Evolutionary conservation across 2,329 filamentous ascomycete species (phyloP).

Genomic region (Endoconidiophora laricicola): DNA sequence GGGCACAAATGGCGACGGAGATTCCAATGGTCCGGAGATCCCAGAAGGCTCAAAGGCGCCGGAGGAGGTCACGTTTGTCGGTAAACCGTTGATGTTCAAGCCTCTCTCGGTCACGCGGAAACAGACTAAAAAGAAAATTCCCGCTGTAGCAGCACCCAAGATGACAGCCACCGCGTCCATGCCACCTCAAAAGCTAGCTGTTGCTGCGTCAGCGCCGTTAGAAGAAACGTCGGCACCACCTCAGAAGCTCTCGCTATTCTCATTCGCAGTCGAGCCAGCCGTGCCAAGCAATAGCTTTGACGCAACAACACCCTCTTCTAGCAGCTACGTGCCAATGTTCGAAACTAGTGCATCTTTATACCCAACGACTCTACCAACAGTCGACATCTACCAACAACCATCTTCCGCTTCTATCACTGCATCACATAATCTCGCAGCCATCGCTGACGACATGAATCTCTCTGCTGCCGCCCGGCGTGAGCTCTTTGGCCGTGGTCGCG

Average conservation of each 20-base stretch:
- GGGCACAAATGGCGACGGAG: slow-evolving; percentile 14
- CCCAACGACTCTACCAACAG: slow-evolving; percentile 20
- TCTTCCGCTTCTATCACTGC: slow-evolving; percentile 12
- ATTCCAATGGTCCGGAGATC: slow-evolving; percentile 27
- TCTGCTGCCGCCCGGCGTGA: slow-evolving; percentile 62
- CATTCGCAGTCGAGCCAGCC: slow-evolving; percentile 27
- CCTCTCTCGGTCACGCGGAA: slow-evolving; percentile 72
- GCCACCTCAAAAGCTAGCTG: not conserved
- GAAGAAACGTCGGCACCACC: not conserved
- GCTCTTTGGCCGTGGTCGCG: slow-evolving; percentile 57
- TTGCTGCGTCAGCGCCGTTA: not conserved
- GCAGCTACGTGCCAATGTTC: slow-evolving; percentile 36
- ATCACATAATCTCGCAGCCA: slow-evolving; percentile 19
- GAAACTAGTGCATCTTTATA: slow-evolving; percentile 20
- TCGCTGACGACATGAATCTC: slow-evolving; percentile 65
- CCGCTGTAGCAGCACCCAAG: slow-evolving; percentile 16
- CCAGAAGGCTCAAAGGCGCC: slow-evolving; percentile 39
- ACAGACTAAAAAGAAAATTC: slow-evolving; percentile 49
- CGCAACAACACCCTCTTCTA: slow-evolving; percentile 13
- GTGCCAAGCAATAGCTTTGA: slow-evolving; percentile 11
- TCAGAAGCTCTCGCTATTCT: slow-evolving; percentile 51
- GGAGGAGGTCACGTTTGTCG: slow-evolving; percentile 51
- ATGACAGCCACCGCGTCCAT: not conserved
- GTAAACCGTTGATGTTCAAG: slow-evolving; percentile 75
- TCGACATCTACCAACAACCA: slow-evolving; percentile 11